Conservation (phyloP, 148 eudicot genomes). For the Heliamphora exappendiculata region DNA sequence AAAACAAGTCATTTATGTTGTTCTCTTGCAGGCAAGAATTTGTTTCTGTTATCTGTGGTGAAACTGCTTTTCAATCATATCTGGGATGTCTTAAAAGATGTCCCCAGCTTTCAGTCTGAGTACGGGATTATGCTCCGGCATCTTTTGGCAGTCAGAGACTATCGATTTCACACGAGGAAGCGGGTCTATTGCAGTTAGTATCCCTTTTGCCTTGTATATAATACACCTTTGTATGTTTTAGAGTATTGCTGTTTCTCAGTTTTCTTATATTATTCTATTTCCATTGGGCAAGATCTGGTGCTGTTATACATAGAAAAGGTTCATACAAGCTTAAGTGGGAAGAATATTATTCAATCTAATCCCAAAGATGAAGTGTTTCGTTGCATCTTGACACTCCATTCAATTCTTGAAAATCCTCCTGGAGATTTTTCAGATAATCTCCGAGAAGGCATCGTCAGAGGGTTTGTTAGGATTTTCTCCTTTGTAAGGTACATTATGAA, state of each 20-base stretch:
- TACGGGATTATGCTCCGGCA: slow-evolving; percentile 71
- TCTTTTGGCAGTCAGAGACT: slow-evolving; percentile 55
- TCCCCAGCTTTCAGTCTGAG: slow-evolving; percentile 83
- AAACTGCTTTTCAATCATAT: slow-evolving; percentile 74
- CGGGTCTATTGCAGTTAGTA: slow-evolving; percentile 72
- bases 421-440: slow-evolving; percentile 79
- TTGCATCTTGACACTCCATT: slow-evolving; percentile 60
- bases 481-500: slow-evolving; percentile 40
- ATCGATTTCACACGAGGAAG: slow-evolving; percentile 74
- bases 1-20: too few species aligned
- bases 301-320: slow-evolving; percentile 69
- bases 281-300: slow-evolving; percentile 47
- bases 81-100: slow-evolving; percentile 68
- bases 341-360: slow-evolving; percentile 34
- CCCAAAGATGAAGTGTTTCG: slow-evolving; percentile 72
- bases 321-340: slow-evolving; percentile 46
- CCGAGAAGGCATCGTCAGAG: slow-evolving; percentile 55
- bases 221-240: not conserved
- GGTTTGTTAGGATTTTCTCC: slow-evolving; percentile 56
- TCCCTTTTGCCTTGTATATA: slow-evolving; percentile 3
- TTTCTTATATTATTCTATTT: slow-evolving; percentile 14
- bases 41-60: slow-evolving; percentile 59
- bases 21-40: slow-evolving; percentile 41
- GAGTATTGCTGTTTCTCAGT: not conserved
- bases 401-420: slow-evolving; percentile 89